Conservation (phyloP, 1,284 basidiomycete species). For the Singerocomus inundabilis region DNA sequence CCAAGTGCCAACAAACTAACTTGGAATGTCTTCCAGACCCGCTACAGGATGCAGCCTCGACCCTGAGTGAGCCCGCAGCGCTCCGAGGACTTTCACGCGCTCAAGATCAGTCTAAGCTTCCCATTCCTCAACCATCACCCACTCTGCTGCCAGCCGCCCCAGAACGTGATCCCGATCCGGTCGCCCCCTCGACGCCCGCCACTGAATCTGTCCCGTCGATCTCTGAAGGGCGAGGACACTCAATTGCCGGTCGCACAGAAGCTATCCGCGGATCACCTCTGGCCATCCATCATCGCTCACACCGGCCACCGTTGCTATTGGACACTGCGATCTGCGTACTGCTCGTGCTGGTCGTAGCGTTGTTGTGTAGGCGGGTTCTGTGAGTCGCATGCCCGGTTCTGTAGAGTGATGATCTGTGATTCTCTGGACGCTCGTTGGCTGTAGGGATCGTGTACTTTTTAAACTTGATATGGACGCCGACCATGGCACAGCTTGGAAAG, state of each 20-base stretch:
- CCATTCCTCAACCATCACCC: slow-evolving; percentile 14
- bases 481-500: slow-evolving; percentile 18
- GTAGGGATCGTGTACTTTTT: slow-evolving; percentile 22
- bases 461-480: slow-evolving; percentile 4
- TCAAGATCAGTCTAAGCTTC: slow-evolving; percentile 12
- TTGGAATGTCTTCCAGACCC: slow-evolving; percentile 70
- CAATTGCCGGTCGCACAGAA: slow-evolving; percentile 9
- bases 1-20: slow-evolving; percentile 71
- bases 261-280: slow-evolving; percentile 22
- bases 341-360: slow-evolving; percentile 58
- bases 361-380: slow-evolving; percentile 60
- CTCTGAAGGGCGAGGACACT: slow-evolving; percentile 11
- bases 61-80: slow-evolving; percentile 19
- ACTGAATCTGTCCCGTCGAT: slow-evolving; percentile 13
- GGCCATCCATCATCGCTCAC: slow-evolving; percentile 15
- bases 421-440: slow-evolving; percentile 10
- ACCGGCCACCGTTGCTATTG: slow-evolving; percentile 57
- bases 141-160: slow-evolving; percentile 13
- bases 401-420: slow-evolving; percentile 24
- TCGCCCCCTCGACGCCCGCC: slow-evolving; percentile 12
- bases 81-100: slow-evolving; percentile 28
- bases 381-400: slow-evolving; percentile 34
- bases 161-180: slow-evolving; percentile 25
- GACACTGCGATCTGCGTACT: slow-evolving; percentile 69
- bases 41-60: slow-evolving; percentile 17